These are phyloP conservation scores for Globisporangium recalcitrans DNA, from an alignment of 352 stramenopile species.

Conservation along the genomic window DNA sequence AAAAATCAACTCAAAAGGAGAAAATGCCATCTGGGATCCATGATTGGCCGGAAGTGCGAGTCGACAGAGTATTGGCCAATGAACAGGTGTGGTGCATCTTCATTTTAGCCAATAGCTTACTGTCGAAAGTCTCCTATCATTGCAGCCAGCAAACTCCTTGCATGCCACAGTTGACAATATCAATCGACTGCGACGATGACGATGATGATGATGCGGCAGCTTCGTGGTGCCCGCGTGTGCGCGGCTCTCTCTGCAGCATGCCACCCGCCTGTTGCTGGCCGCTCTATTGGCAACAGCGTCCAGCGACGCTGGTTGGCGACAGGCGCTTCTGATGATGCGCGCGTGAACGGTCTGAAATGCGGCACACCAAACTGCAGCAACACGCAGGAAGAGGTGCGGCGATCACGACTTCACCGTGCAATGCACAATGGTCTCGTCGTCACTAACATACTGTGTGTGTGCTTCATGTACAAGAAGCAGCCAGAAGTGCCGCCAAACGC, in stretches of 20 bases:
- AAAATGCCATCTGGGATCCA: no score
- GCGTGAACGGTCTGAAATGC: not conserved
- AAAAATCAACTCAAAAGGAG: no score
- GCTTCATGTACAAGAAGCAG: not conserved
- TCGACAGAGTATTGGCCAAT: no score
- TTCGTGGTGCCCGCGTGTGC: not conserved
- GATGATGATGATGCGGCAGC: constrained; percentile 4
- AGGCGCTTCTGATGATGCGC: not conserved
- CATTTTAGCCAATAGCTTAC: no score
- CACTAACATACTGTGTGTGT: not conserved
- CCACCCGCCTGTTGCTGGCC: not conserved
- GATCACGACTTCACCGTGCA: not conserved
- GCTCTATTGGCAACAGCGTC: not conserved
- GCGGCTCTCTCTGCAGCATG: not conserved
- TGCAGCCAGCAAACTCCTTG: no score
- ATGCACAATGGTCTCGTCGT: not conserved
- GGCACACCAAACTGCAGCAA: not conserved
- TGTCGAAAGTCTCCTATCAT: no score
- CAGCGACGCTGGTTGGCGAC: not conserved
- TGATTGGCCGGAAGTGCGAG: no score
- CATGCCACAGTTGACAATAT: not conserved
- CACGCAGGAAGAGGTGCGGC: not conserved
- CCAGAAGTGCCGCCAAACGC: constrained; percentile 1
- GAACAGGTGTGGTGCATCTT: no score
- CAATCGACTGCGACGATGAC: not conserved